Percentiles rank a stretch among this genome's conserved stretches.
These are phyloP conservation scores for Malania oleifera DNA, from an alignment of 164 flowering plant species.

Conservation along the genomic window DNA sequence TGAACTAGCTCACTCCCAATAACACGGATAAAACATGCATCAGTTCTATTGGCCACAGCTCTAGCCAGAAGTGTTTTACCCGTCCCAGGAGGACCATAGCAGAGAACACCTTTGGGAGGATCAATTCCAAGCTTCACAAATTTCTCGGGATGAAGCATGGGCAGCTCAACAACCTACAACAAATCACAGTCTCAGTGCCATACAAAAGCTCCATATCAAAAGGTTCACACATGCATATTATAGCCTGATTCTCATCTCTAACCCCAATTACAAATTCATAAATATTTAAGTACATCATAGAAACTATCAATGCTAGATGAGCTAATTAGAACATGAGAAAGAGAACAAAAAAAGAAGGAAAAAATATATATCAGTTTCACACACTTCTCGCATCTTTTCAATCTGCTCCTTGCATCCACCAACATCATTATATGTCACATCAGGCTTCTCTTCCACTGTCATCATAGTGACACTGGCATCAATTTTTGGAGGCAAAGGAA, in stretches of 20 bases:
- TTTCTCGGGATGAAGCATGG: constrained; percentile 99
- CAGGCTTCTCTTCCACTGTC: constrained; percentile 99
- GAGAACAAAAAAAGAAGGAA: background rate
- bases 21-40: constrained; percentile 96
- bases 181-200: too few relatives aligned
- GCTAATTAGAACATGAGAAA: too few relatives aligned
- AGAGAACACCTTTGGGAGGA: constrained; percentile 97
- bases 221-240: too few relatives aligned
- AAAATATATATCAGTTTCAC: too few relatives aligned
- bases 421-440: constrained; percentile 96
- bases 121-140: constrained; percentile 98
- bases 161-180: constrained; percentile 74
- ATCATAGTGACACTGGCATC: constrained; percentile 99
- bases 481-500: constrained; percentile 94
- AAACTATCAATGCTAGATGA: too few relatives aligned
- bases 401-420: constrained; percentile 99
- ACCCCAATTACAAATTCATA: too few relatives aligned
- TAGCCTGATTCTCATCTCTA: too few relatives aligned
- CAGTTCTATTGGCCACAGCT: constrained; percentile 97
- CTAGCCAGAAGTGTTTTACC: constrained; percentile 95
- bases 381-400: constrained; percentile 95
- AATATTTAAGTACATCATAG: too few relatives aligned
- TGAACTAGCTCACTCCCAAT: constrained; percentile 99
- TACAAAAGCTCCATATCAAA: too few relatives aligned
- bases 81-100: constrained; percentile 99